phyloP scores from a whole-genome alignment of 148 eudicot genomes.

The Nepenthes gracilis region DNA sequence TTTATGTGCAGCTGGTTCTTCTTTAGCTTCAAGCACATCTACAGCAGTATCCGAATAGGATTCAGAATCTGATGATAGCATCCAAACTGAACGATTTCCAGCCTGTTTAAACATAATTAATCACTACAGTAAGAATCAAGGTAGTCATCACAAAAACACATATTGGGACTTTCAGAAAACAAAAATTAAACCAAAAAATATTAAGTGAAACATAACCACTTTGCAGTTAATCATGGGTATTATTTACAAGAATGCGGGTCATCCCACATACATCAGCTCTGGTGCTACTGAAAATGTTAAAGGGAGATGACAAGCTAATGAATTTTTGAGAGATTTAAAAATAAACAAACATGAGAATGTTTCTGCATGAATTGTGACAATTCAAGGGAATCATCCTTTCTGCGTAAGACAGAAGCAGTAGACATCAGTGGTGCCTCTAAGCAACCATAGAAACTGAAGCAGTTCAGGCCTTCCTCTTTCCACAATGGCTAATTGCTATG shows the following conservation, averaged over 20 bases:
- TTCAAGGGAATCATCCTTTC: background rate
- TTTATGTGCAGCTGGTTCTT: conserved; percentile 6
- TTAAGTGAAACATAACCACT: too few relatives aligned
- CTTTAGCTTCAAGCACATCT: conserved; percentile 8
- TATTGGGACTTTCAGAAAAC: background rate
- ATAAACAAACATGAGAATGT: too few relatives aligned
- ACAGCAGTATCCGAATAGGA: conserved; percentile 21
- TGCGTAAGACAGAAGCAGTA: background rate
- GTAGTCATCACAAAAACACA: background rate
- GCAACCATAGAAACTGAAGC: background rate
- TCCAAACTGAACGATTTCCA: conserved; percentile 38
- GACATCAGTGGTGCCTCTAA: background rate
- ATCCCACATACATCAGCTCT: too few relatives aligned
- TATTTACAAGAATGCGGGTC: too few relatives aligned
- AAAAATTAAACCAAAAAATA: background rate
- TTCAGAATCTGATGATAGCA: conserved; percentile 77
- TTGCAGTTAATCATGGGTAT: too few relatives aligned
- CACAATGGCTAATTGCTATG: too few relatives aligned
- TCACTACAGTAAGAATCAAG: background rate
- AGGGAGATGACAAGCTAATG: too few relatives aligned
- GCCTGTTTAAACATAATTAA: conserved; percentile 28
- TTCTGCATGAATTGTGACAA: too few relatives aligned
- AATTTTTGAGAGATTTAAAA: too few relatives aligned
- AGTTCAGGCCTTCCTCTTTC: too few relatives aligned
- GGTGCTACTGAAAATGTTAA: too few relatives aligned